Evolutionary conservation across 2,329 filamentous ascomycete species (phyloP), one percentile per base, ranked within the genome.

Genomic region (Hypoxylon sp.): DNA sequence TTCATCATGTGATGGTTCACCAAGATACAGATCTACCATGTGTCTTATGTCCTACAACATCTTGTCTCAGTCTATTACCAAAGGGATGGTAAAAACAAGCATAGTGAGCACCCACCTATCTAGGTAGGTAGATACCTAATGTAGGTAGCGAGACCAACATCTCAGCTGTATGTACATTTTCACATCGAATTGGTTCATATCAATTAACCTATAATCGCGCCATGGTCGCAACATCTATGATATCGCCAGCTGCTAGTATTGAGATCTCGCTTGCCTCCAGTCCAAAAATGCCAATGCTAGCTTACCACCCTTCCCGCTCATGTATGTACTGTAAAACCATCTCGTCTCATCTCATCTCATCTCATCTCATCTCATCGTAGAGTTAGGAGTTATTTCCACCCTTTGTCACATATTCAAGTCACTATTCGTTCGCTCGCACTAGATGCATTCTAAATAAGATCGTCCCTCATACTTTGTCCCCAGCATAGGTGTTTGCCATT

Each of bases 401-500:
- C 55, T 29, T 58, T 53, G 26, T 57, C 50, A 24, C n/a, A 44
- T 46, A n/a, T 29, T 14, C 13, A 17, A 46, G 14, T 53, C 46
- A 14, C 47, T 55, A 24, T 58, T 56, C 48, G 19, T 52, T 58
- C 52, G 67, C 67, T 65, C 51, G 56, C 26, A 42, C 54, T 50
- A 63, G 57, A 68, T 70, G 61, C 65, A 68, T 64, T 70, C 64
- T 70, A 68, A 61, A 60, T 52, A 58, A 47, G 35, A 52, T 33
- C 19, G 31, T 52, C 26, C 17, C 54, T 50, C 46, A 44, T 19
- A 10, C 9, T 17, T 44, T 17, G 8, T 19, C 39, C 39, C 17
- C 17, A 17, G 13, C n/a, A 44, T 29, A 53, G 17, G 19, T 11
- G 31, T 9, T 10, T 11, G 17, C 37, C 5, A 14, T 77, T 70